A percentile compares a stretch with the other conserved stretches of the same genome.
Evolutionary conservation across 768 basidiomycete species (phyloP).

Genomic region (Lentinula edodes): DNA sequence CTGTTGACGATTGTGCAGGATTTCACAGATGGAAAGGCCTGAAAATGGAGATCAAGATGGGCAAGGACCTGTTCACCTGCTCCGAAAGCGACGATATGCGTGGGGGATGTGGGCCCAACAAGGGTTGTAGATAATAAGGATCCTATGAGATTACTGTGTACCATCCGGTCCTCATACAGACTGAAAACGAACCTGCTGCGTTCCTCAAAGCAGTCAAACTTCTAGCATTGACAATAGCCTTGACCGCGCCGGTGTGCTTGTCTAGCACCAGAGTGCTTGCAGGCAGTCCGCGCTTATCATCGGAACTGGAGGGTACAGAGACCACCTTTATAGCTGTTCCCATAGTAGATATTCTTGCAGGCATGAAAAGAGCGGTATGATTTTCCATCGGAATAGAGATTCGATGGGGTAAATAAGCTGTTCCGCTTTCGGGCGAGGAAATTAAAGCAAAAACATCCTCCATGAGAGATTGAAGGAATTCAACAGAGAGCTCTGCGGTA

Average conservation of each 20-base stretch:
- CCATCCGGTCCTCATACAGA: background rate
- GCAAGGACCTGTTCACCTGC: conserved; percentile 66
- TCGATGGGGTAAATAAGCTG: conserved; percentile 46
- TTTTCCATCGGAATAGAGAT: conserved; percentile 44
- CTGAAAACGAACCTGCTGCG: conserved; percentile 53
- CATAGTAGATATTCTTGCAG: conserved; percentile 48
- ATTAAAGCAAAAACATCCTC: conserved; percentile 49
- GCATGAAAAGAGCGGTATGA: conserved; percentile 79
- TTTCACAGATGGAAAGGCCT: conserved; percentile 47
- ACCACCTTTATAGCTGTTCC: conserved; percentile 80
- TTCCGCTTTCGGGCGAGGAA: conserved; percentile 20
- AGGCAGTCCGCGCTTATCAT: conserved; percentile 55
- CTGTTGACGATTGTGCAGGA: conserved; percentile 63
- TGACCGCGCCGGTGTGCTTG: conserved; percentile 61
- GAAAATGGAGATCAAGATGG: conserved; percentile 59
- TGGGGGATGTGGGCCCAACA: conserved; percentile 36
- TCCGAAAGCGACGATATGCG: conserved; percentile 57
- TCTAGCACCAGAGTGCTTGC: conserved; percentile 75
- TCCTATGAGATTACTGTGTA: conserved; percentile 31
- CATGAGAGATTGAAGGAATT: conserved; percentile 51
- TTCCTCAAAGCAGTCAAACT: conserved; percentile 76
- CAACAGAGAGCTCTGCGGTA: conserved; percentile 36
- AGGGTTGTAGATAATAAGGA: conserved; percentile 63
- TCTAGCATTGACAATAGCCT: conserved; percentile 73
- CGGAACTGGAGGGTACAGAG: conserved; percentile 49